Evolutionary conservation across 768 basidiomycete species (phyloP), one percentile per base, ranked within the genome.

Genomic region (Cubamyces sp.): DNA sequence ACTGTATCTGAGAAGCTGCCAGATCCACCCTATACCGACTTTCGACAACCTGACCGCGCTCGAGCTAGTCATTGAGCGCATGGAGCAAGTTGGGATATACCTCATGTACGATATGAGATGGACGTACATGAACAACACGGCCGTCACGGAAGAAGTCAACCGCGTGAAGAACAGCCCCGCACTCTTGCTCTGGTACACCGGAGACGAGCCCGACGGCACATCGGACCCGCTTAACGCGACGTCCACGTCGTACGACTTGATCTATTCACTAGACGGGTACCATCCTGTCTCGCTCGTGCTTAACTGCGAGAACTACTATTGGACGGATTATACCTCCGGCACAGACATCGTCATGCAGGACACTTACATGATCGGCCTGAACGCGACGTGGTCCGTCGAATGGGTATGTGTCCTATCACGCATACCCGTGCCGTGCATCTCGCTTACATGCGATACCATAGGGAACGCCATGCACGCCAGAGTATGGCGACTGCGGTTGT

Each of bases 21-120:
- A 82, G 86, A 80, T 92, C 18, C 92, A 93, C 67, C 87, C 88
- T 1, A 76, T 91, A 5, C 91, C 92, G 0, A 73, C 82, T 0
- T 91, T 87, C 61, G 79, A 79, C 62, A 85, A 88, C 66, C 63
- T 86, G 37, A 85, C 86, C 0, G 79, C 79, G 0, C 74, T 91
- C 0, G 80, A 84, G 39, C 60, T 78, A 51, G 84, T 90, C 26
- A 69, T 92, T 7, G 86, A 91, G 68, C 76, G 80, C 45, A 90
- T 92, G 87, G 84, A 91, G 71, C 81, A 87, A 62, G 84, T 86
- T 0, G 84, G 82, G 0, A 64, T 85, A 3, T 93, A 88, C 68
- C 79, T 92, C 57, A 91, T 92, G 85, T 94, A 93, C 65, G 90
- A 92, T 70, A 92, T 93, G 90, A 81, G 90, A 51, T 77, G 54